Evolutionary conservation across 805 yeast genomes (phyloP), one percentile per base, ranked within the genome.

Genomic region (Schwanniomyces vanrijiae): DNA sequence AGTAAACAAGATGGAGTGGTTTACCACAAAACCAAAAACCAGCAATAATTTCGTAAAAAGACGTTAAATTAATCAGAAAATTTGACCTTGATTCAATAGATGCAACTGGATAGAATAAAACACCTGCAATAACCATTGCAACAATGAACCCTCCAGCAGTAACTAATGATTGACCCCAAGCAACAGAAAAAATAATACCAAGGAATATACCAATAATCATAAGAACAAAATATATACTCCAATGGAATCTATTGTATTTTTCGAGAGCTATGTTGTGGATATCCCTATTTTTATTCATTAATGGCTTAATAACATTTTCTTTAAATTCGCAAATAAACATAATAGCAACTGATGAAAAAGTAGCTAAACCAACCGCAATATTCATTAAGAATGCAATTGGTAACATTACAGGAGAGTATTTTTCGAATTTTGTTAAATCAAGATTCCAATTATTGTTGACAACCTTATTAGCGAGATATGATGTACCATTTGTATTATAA

Each of bases 371-470:
- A 8, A 51, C 37, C 3, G 54, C 51, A 5, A 47, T 37, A 24
- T 43, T 47, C 51, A 54, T 40, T 20, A 54, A 41, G 31, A 49
- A 54, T 5, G 52, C 49, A 18, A 45, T 43, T 5, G 55, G 55
- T 18, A 52, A 25, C 45, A 54, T 45, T 11, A 54, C 50, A 10
- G 58, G 58, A 2, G 58, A 54, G 46, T 54, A 54, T 26, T 42
- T 18, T 20, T 45, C 37, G 43, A 37, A 51, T 41, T 51, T 48
- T 9, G 45, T 52, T 16, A 35, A 20, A 40, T 53, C 48, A 10
- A 59, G 45, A 9, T 41, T 33, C 47, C 48, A 56, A 21, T 55
- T 45, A 11, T 35, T 10, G 29, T 51, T 45, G 25, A 59, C 43
- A 13, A 59, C 51, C 40, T 52, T 56, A 10, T 48, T 24, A n/a